These are phyloP conservation scores for Nectriaceae sp. DNA, from an alignment of 2,329 filamentous ascomycete genomes.

Conservation along the genomic window DNA sequence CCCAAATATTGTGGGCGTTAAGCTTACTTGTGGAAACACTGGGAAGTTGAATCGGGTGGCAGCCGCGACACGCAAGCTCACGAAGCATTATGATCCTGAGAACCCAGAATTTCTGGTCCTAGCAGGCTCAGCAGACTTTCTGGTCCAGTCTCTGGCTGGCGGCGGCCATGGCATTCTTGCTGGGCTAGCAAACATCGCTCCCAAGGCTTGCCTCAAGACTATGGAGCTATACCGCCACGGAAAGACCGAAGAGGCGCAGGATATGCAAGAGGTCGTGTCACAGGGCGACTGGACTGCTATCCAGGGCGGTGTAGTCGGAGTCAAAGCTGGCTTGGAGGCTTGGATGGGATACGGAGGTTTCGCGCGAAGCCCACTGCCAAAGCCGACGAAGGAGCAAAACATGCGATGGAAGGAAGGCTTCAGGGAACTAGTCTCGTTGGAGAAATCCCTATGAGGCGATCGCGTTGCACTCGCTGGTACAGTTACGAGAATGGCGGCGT, in stretches of 20 bases:
- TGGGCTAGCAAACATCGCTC: conserved; percentile 71
- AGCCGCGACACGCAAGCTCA: conserved; percentile 54
- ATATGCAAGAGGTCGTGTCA: conserved; percentile 65
- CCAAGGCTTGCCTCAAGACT: conserved; percentile 64
- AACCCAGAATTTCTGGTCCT: conserved; percentile 63
- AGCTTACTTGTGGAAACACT: conserved; percentile 71
- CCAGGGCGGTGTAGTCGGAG: conserved; percentile 69
- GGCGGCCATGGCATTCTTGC: conserved; percentile 73
- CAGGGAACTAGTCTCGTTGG: conserved; percentile 51
- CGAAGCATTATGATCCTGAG: conserved; percentile 10
- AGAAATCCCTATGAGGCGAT: conserved; percentile 47
- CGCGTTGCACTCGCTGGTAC: no score
- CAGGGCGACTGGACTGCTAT: conserved; percentile 74
- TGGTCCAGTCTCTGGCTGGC: conserved; percentile 67
- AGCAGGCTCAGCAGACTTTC: conserved; percentile 73
- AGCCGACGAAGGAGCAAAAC: conserved; percentile 50
- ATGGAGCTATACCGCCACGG: conserved; percentile 62
- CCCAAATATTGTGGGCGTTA: conserved; percentile 68
- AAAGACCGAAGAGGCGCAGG: conserved; percentile 59
- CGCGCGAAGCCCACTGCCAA: conserved; percentile 34
- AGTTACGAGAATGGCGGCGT: conserved; percentile 12
- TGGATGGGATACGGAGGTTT: conserved; percentile 69
- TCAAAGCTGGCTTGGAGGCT: conserved; percentile 67
- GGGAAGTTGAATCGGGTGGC: conserved; percentile 67
- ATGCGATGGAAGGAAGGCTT: conserved; percentile 58